Percentiles rank a stretch among this genome's conserved stretches.
Evolutionary conservation across 805 yeast species (phyloP).

Genomic region (Yamadazyma paraphyllophila): DNA sequence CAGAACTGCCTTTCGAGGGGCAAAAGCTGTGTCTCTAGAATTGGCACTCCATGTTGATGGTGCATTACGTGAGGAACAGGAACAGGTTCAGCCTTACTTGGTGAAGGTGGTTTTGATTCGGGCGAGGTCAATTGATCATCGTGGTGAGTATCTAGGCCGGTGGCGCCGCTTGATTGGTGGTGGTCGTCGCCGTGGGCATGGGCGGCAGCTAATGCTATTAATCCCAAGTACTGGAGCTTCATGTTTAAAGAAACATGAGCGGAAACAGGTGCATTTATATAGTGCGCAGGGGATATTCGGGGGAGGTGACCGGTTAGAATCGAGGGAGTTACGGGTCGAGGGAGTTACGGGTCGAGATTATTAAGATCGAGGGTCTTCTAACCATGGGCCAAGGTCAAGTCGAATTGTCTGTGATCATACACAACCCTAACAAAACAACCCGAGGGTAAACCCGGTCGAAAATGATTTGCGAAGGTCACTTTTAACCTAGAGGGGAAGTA

Average conservation of each 20-base stretch:
- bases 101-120: no score
- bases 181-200: background rate
- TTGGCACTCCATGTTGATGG: constrained; percentile 70
- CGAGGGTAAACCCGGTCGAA: background rate
- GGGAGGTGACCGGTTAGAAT: no score
- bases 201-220: background rate
- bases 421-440: background rate
- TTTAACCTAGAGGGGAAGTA: background rate
- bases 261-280: background rate
- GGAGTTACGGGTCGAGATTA: no score
- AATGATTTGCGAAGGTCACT: background rate
- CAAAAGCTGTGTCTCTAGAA: constrained; percentile 61
- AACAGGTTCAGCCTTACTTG: background rate
- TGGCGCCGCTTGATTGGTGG: background rate
- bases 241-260: background rate
- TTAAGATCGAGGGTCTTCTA: no score
- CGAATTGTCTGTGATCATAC: background rate
- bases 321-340: background rate
- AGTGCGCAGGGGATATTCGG: background rate
- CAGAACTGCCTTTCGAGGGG: constrained; percentile 76
- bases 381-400: background rate
- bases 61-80: constrained; percentile 32
- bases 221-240: background rate
- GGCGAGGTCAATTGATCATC: background rate
- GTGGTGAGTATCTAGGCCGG: background rate